phyloP scores from a whole-genome alignment of 108 stramenopile genomes.

The Nitzschia sp. region DNA sequence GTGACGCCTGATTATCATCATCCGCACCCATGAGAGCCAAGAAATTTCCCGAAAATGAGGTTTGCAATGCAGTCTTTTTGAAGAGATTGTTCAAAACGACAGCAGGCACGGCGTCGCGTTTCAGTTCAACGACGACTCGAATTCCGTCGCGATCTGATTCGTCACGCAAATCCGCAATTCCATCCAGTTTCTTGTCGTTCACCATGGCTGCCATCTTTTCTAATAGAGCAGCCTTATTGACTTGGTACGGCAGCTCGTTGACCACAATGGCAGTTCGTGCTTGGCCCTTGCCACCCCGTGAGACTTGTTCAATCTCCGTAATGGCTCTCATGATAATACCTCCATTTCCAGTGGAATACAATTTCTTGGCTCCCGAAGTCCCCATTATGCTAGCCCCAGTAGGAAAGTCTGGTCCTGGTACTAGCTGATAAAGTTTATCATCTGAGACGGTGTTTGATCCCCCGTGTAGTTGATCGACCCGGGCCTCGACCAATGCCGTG shows the following conservation, averaged over 20 bases:
- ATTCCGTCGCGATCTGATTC: slow-evolving; percentile 96
- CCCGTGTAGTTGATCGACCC: slow-evolving; percentile 49
- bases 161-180: slow-evolving; percentile 85
- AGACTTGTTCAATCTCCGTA: slow-evolving; percentile 83
- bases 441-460: slow-evolving; percentile 51
- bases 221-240: slow-evolving; percentile 93
- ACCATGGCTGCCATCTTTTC: slow-evolving; percentile 94
- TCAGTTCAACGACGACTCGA: slow-evolving; percentile 96
- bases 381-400: slow-evolving; percentile 90
- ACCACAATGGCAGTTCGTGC: slow-evolving; percentile 90
- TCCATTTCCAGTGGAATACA: slow-evolving; percentile 92
- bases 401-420: slow-evolving; percentile 97
- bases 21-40: slow-evolving; percentile 75
- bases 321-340: slow-evolving; percentile 84
- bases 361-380: slow-evolving; percentile 67
- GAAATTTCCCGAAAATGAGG: slow-evolving; percentile 93
- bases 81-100: slow-evolving; percentile 91
- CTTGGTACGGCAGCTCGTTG: slow-evolving; percentile 94
- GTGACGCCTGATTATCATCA: slow-evolving; percentile 26
- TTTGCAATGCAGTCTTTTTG: slow-evolving; percentile 93
- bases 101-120: slow-evolving; percentile 90
- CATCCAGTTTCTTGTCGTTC: slow-evolving; percentile 95
- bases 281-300: slow-evolving; percentile 40
- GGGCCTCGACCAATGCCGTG: slow-evolving; percentile 54
- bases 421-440: slow-evolving; percentile 64